phyloP scores from a whole-genome alignment of 257 asterid species.

The Primulina huaijiensis region DNA sequence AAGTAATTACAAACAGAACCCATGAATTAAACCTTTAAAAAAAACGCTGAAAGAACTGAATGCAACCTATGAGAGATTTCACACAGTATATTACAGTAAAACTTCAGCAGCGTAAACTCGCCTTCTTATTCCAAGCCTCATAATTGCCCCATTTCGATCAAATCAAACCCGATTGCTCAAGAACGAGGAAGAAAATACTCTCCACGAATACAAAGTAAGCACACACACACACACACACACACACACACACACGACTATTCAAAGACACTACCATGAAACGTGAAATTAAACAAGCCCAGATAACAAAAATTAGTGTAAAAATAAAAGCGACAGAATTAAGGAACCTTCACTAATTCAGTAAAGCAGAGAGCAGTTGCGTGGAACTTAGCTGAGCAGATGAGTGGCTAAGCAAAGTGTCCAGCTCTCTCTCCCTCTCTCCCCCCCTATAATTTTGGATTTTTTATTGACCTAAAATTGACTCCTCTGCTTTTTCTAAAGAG shows the following conservation, averaged over 20 bases:
- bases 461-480: too few species aligned
- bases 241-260: too few species aligned
- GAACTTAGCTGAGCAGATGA: background rate
- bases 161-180: background rate
- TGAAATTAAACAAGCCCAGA: background rate
- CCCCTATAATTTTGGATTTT: too few species aligned
- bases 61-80: background rate
- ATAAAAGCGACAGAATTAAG: background rate
- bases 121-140: background rate
- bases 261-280: background rate
- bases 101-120: background rate
- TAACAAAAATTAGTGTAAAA: background rate
- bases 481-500: too few species aligned
- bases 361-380: background rate
- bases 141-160: background rate
- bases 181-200: background rate
- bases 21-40: background rate
- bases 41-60: background rate
- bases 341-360: background rate
- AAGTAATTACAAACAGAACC: background rate
- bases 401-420: background rate
- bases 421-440: background rate
- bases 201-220: background rate
- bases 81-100: background rate
- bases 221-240: background rate